These are phyloP conservation scores for Sutorius australiensis DNA, from an alignment of 768 basidiomycete genomes.

Conservation along the genomic window DNA sequence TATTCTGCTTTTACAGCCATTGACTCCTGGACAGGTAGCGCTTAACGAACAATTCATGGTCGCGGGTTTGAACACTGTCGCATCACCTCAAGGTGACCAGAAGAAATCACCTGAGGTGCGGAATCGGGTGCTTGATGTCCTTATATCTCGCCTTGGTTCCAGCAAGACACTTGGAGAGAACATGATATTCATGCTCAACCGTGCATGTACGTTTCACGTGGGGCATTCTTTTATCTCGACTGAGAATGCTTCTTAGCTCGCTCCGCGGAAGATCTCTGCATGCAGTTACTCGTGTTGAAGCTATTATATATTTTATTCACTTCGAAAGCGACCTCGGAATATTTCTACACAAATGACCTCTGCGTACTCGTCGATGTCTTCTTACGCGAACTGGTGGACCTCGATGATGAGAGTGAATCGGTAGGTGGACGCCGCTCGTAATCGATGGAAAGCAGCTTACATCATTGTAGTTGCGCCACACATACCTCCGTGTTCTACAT, in stretches of 20 bases:
- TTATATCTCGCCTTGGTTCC: constrained; percentile 80
- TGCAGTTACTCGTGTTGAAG: constrained; percentile 92
- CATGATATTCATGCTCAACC: constrained; percentile 98
- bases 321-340: constrained; percentile 87
- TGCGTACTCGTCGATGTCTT: constrained; percentile 97
- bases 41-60: constrained; percentile 99
- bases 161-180: constrained; percentile 97
- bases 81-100: constrained; percentile 22
- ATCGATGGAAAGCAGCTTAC: constrained; percentile 2
- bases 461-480: constrained; percentile 74
- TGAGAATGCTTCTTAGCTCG: constrained; percentile 50
- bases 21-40: constrained; percentile 57
- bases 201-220: constrained; percentile 65
- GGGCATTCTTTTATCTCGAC: neutral
- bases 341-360: constrained; percentile 97
- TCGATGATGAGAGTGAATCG: constrained; percentile 92
- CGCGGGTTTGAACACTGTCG: constrained; percentile 47
- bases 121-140: constrained; percentile 79
- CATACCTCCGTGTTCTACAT: constrained; percentile 93
- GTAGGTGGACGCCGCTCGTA: constrained; percentile 42
- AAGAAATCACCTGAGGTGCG: constrained; percentile 39
- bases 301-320: constrained; percentile 93
- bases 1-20: neutral
- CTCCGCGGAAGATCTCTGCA: constrained; percentile 87
- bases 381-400: constrained; percentile 84